These are phyloP conservation scores for Colletotrichum noveboracense DNA, from an alignment of 2,329 filamentous ascomycete species.

Conservation along the genomic window DNA sequence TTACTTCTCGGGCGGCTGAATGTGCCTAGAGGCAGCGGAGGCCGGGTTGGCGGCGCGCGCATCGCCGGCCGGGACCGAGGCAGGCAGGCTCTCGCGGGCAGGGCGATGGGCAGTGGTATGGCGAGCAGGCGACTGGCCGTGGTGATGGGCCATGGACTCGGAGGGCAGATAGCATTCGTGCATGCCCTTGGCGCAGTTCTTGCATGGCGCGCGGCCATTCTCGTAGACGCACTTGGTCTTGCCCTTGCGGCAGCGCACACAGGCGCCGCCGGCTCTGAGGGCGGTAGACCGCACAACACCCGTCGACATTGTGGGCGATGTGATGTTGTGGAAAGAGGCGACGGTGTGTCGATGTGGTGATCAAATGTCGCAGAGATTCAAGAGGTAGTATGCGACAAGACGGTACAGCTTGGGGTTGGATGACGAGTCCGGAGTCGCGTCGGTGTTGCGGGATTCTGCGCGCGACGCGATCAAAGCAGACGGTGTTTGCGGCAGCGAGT, in stretches of 20 bases:
- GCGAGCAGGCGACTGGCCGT: slow-evolving; percentile 63
- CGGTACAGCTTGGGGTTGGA: background rate
- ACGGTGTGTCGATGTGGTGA: background rate
- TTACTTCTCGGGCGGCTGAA: slow-evolving; percentile 60
- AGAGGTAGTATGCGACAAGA: background rate
- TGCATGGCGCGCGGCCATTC: slow-evolving; percentile 65
- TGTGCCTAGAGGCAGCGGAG: slow-evolving; percentile 51
- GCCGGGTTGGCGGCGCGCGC: slow-evolving; percentile 48
- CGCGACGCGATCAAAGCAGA: slow-evolving; percentile 8
- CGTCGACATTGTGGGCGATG: slow-evolving; percentile 43
- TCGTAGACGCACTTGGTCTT: slow-evolving; percentile 71
- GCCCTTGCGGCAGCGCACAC: slow-evolving; percentile 67
- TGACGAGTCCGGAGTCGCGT: background rate
- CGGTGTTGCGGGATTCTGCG: background rate
- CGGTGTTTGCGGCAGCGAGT: background rate
- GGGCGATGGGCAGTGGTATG: slow-evolving; percentile 52
- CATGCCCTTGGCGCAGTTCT: slow-evolving; percentile 69
- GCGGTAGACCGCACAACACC: slow-evolving; percentile 61
- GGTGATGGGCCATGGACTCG: slow-evolving; percentile 64
- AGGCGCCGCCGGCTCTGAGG: slow-evolving; percentile 65
- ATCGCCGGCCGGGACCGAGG: slow-evolving; percentile 51
- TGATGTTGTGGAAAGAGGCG: background rate
- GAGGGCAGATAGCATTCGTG: slow-evolving; percentile 68
- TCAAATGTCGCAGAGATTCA: background rate
- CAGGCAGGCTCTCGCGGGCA: slow-evolving; percentile 59